Evolutionary conservation across 2,329 filamentous ascomycete genomes (phyloP).

Genomic region (Apiospora phragmitis): DNA sequence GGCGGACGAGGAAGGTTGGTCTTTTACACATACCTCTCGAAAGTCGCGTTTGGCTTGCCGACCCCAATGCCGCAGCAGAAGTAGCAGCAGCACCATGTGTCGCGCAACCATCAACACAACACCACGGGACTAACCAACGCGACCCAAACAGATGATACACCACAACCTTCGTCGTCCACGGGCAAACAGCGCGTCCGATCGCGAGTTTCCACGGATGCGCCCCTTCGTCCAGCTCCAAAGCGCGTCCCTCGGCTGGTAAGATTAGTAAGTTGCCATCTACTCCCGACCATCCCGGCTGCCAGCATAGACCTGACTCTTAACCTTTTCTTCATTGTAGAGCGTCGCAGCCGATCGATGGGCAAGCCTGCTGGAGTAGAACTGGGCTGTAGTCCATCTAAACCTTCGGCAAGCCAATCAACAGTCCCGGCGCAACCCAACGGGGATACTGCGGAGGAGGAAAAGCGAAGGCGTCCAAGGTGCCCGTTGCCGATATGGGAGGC

Average conservation of each 20-base stretch:
- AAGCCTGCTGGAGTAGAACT: not conserved
- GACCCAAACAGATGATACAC: slow-evolving; percentile 21
- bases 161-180: slow-evolving; percentile 18
- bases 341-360: slow-evolving; percentile 21
- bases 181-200: slow-evolving; percentile 21
- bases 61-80: not conserved
- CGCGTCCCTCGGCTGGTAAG: slow-evolving; percentile 19
- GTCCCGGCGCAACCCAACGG: slow-evolving; percentile 7
- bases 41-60: not conserved
- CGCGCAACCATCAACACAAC: slow-evolving; percentile 10
- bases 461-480: slow-evolving; percentile 18
- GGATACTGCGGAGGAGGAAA: slow-evolving; percentile 15
- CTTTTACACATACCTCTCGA: not conserved
- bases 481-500: slow-evolving; percentile 30
- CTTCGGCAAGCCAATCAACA: not conserved
- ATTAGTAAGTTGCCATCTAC: slow-evolving; percentile 17
- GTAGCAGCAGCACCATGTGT: not conserved
- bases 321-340: slow-evolving; percentile 20
- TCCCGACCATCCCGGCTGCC: not conserved
- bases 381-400: not conserved
- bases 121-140: slow-evolving; percentile 10
- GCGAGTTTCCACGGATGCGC: slow-evolving; percentile 25
- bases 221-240: slow-evolving; percentile 20
- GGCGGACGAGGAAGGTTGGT: slow-evolving; percentile 1
- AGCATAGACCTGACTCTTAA: not conserved